These are phyloP conservation scores for Lentinula aciculospora DNA, from an alignment of 768 basidiomycete species.

Conservation along the genomic window DNA sequence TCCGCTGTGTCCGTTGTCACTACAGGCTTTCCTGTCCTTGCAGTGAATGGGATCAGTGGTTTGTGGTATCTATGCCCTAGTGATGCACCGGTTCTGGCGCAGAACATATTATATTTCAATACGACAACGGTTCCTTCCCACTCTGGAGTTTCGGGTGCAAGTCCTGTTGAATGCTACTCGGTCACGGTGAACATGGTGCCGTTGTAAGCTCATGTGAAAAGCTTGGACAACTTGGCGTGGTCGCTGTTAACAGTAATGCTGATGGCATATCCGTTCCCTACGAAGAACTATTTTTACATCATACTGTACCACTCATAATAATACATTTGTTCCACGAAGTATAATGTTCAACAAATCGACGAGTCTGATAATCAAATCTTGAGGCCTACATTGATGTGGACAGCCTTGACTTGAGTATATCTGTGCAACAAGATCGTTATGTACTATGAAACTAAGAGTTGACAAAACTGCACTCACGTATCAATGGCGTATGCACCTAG, in stretches of 20 bases:
- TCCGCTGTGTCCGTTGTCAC: slow-evolving; percentile 19
- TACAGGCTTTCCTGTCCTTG: slow-evolving; percentile 20
- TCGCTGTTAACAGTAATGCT: too few relatives aligned
- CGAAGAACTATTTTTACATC: too few relatives aligned
- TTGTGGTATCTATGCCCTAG: slow-evolving; percentile 36
- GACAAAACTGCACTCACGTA: slow-evolving; percentile 23
- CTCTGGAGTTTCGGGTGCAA: neutral
- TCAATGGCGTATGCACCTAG: slow-evolving; percentile 49
- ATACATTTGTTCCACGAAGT: neutral
- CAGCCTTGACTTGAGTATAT: slow-evolving; percentile 46
- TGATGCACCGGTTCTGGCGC: neutral
- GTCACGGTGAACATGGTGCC: neutral
- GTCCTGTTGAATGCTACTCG: neutral
- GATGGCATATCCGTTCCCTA: too few relatives aligned
- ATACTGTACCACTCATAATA: neutral
- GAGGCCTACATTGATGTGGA: slow-evolving; percentile 48
- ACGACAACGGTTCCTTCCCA: neutral
- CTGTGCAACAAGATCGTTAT: slow-evolving; percentile 13
- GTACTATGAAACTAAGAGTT: neutral
- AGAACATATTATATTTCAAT: neutral
- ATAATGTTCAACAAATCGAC: too few relatives aligned
- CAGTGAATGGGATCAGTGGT: slow-evolving; percentile 22
- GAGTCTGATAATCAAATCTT: slow-evolving; percentile 17
- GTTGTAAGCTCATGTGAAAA: too few relatives aligned
- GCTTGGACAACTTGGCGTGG: too few relatives aligned